Conservation (phyloP, 1,284 basidiomycete genomes). For the Cutaneotrichosporon sp. region DNA sequence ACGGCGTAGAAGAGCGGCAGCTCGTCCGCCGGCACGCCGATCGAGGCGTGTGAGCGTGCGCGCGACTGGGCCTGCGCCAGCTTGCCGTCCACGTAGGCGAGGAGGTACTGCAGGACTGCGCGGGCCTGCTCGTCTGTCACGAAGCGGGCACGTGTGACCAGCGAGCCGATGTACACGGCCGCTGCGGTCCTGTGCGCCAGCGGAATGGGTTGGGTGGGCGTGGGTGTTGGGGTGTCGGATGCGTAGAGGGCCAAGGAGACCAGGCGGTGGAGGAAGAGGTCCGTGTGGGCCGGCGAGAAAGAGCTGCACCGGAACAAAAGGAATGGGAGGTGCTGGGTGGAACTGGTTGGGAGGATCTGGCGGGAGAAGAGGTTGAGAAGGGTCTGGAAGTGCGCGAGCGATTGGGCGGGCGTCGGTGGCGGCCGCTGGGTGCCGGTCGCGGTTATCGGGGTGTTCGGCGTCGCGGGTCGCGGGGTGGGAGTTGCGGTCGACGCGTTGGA, state of each 20-base stretch:
- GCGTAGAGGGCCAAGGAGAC: slow-evolving; percentile 82
- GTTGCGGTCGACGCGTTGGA: slow-evolving; percentile 31
- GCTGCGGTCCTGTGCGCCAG: slow-evolving; percentile 65
- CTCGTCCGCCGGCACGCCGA: slow-evolving; percentile 40
- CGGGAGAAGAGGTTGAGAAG: slow-evolving; percentile 90
- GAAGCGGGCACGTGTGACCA: slow-evolving; percentile 85
- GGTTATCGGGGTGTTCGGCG: slow-evolving; percentile 29
- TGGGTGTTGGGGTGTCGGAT: slow-evolving; percentile 48
- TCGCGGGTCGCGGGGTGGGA: slow-evolving; percentile 19
- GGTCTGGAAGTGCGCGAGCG: slow-evolving; percentile 67
- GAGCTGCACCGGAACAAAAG: slow-evolving; percentile 93
- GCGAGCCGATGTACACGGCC: slow-evolving; percentile 85
- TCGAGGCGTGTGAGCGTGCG: too few relatives aligned
- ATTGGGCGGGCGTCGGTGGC: slow-evolving; percentile 32
- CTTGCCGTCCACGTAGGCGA: slow-evolving; percentile 73
- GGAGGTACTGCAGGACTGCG: slow-evolving; percentile 73
- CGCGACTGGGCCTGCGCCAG: slow-evolving; percentile 61
- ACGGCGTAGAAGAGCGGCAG: slow-evolving; percentile 81
- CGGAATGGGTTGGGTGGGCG: slow-evolving; percentile 32
- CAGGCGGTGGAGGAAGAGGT: slow-evolving; percentile 88
- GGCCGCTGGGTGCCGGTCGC: slow-evolving; percentile 12
- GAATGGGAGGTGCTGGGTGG: slow-evolving; percentile 96
- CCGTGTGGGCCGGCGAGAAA: slow-evolving; percentile 79
- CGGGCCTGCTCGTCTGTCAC: slow-evolving; percentile 72
- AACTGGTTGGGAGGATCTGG: slow-evolving; percentile 88